Percentiles rank a stretch among this genome's conserved stretches.
Evolutionary conservation across 495 filamentous ascomycete species (phyloP).

Genomic region (Podospora pseudopauciseta): DNA sequence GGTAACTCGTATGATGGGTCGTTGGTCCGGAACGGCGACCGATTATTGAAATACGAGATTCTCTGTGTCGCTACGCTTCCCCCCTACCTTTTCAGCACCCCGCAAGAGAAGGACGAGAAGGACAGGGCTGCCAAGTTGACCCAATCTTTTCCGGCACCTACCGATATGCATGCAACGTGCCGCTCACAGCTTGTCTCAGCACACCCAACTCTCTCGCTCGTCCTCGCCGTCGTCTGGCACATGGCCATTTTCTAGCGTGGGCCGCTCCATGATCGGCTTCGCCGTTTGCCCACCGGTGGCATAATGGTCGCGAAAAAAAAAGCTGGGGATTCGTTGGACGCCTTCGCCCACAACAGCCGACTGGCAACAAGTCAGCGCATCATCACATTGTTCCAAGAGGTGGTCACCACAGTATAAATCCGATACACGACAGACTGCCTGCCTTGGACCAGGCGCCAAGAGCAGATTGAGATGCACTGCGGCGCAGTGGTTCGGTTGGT

Average conservation of each 20-base stretch:
- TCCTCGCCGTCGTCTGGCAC: neutral
- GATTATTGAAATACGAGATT: neutral
- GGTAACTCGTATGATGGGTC: neutral
- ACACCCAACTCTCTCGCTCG: too few species aligned
- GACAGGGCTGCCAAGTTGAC: neutral
- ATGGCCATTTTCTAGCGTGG: neutral
- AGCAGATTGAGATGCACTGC: conserved; percentile 1
- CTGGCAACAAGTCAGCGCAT: too few species aligned
- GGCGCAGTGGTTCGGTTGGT: conserved; percentile 7
- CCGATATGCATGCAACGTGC: neutral
- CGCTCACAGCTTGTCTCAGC: too few species aligned
- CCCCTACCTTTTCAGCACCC: conserved; percentile 1
- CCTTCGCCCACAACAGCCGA: too few species aligned
- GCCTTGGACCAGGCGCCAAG: conserved; percentile 3
- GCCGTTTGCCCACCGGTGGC: neutral
- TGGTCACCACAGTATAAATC: neutral
- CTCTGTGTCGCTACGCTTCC: neutral
- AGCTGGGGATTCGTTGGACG: neutral
- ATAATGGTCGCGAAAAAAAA: neutral
- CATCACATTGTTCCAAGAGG: neutral
- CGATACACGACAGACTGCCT: neutral
- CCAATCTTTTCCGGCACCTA: neutral
- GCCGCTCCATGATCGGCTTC: neutral
- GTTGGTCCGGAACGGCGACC: conserved; percentile 1
- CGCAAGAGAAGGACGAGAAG: neutral